Evolutionary conservation across 306 rosid genomes (phyloP).

Genomic region (Oemleria cerasiformis): DNA sequence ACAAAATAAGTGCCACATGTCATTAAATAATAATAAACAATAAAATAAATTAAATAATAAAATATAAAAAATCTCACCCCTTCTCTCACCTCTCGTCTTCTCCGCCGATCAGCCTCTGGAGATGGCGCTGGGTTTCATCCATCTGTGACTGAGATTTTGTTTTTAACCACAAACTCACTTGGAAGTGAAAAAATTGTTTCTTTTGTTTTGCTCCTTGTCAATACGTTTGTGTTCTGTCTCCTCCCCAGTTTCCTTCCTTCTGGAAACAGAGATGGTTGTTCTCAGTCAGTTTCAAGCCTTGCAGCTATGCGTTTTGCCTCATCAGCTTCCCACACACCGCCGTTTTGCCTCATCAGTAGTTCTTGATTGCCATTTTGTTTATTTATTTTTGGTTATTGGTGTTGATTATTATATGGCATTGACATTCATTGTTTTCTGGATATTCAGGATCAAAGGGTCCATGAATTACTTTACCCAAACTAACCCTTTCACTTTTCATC

Average conservation of each 20-base stretch:
- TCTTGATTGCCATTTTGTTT: background rate
- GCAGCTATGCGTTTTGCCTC: slow-evolving; percentile 42
- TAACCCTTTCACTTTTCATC: background rate
- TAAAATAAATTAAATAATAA: too few relatives aligned
- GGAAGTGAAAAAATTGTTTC: too few relatives aligned
- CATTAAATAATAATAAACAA: too few relatives aligned
- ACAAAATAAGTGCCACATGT: too few relatives aligned
- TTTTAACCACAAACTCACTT: accelerated
- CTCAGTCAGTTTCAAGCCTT: slow-evolving; percentile 40
- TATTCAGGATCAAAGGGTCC: background rate
- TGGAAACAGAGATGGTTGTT: slow-evolving; percentile 39
- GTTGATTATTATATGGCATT: background rate
- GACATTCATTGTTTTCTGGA: background rate
- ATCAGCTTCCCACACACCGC: slow-evolving; percentile 17
- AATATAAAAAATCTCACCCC: too few relatives aligned
- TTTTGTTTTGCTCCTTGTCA: too few relatives aligned
- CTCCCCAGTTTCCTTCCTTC: background rate
- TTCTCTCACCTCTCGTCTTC: too few relatives aligned
- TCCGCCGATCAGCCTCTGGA: too few relatives aligned
- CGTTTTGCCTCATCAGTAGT: slow-evolving; percentile 16
- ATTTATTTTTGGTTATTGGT: too few relatives aligned
- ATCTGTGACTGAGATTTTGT: too few relatives aligned
- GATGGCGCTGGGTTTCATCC: too few relatives aligned
- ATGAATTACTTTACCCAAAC: background rate
- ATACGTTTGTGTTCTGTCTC: too few relatives aligned